A percentile compares a stretch with the other conserved stretches of the same genome.
phyloP scores from a whole-genome alignment of 2,329 filamentous ascomycete species.

The Fusarium lyarnte region DNA sequence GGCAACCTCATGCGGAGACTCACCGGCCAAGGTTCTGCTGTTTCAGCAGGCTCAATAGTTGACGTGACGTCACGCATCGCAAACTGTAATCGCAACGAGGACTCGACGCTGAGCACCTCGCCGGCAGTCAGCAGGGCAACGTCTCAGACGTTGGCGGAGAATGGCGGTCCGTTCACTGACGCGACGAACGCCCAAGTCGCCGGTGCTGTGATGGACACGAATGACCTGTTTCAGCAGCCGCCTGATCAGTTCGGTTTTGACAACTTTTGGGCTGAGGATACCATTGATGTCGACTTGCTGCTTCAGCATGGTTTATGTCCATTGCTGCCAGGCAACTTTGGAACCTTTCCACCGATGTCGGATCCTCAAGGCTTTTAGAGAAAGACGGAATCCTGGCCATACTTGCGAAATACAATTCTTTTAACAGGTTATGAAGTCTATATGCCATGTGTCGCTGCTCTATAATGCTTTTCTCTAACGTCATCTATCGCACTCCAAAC shows the following conservation, averaged over 20 bases:
- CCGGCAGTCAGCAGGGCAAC: not conserved
- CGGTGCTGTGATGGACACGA: not conserved
- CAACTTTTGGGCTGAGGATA: conserved; percentile 15
- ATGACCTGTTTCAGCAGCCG: not conserved
- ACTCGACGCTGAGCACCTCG: accelerated
- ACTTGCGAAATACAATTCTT: not conserved
- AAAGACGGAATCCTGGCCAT: accelerated
- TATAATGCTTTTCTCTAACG: not conserved
- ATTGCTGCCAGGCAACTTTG: conserved; percentile 14
- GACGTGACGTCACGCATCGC: conserved; percentile 17
- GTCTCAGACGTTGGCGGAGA: not conserved
- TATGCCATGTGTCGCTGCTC: not conserved
- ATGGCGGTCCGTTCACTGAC: not conserved
- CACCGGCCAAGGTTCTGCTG: conserved; percentile 18
- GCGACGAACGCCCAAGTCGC: not conserved
- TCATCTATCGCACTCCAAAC: not conserved
- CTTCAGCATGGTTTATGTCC: conserved; percentile 21
- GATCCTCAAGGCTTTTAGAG: not conserved
- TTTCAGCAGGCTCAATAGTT: conserved; percentile 10
- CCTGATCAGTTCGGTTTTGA: conserved; percentile 5
- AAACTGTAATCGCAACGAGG: not conserved
- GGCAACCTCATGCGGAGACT: conserved; percentile 28
- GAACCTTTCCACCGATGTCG: not conserved
- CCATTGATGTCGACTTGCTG: conserved; percentile 22
- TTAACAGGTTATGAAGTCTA: not conserved